phyloP scores from a whole-genome alignment of 495 filamentous ascomycete species.

The Annulohypoxylon maeteangense region DNA sequence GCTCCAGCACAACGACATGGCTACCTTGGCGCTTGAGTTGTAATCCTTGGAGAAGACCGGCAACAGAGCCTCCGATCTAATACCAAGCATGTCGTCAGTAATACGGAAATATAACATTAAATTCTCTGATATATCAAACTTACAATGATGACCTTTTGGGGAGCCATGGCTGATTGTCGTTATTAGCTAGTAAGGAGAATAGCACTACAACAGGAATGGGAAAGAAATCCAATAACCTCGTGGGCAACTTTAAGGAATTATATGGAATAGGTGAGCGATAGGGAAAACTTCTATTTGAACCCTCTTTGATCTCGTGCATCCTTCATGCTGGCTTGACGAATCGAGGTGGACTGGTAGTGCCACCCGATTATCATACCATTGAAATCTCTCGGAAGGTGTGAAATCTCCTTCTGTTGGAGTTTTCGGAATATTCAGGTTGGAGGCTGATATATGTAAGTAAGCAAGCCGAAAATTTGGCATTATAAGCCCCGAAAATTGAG shows the following conservation, averaged over 20 bases:
- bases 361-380: too few relatives aligned
- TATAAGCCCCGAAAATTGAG: neutral
- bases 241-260: too few relatives aligned
- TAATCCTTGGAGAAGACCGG: neutral
- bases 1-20: neutral
- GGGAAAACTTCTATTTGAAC: too few relatives aligned
- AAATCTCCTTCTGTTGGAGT: neutral
- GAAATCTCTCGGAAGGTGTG: too few relatives aligned
- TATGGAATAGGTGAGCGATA: too few relatives aligned
- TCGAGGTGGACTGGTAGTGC: too few relatives aligned
- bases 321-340: too few relatives aligned
- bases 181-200: too few relatives aligned
- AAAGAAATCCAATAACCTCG: neutral
- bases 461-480: neutral
- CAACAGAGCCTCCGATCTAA: neutral
- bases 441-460: too few relatives aligned
- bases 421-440: neutral
- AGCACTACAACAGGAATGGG: neutral
- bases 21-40: constrained; percentile 3
- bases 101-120: neutral
- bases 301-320: too few relatives aligned
- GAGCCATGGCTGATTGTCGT: neutral
- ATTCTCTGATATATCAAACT: neutral
- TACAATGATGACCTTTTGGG: constrained; percentile 1
- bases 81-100: neutral